Base-by-base conservation (phyloP, 2,329 filamentous ascomycete species). In the Nothopassalora personata region DNA sequence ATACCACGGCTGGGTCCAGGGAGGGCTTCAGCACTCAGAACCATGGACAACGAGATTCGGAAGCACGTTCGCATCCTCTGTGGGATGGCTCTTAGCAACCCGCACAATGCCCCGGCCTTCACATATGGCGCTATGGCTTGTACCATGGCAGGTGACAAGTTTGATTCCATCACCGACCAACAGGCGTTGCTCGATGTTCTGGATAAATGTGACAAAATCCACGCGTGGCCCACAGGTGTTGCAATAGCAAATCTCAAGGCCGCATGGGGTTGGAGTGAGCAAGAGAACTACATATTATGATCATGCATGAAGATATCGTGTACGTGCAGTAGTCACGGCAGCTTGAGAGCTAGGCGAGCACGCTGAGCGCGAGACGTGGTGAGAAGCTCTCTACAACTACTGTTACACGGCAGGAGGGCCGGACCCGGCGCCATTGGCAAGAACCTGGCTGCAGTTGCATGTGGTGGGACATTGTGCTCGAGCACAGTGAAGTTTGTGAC, bases 81-180 rank as follows among this genome's bases (percentile, higher is more conserved):
- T 64, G 84, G 84, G 1, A 85, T 85, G 36, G 83, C 81, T 0
- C 68, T 81, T 10, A 80, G 79, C 30, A 86, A 86, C 66, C 74
- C 79, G 43, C 78, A 77, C 68, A 82, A 79, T 1, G 80, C 83
- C 28, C 83, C 84, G 0, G 62, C 78, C 78, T 57, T 79, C 78
- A 67, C 83, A 78, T 64, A 66, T 54, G 71, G 71, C 2, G 67
- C 61, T 19, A 73, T 73, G 71, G 68, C 67, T 3, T 67, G 71
- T 4, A 66, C 67, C 4, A 66, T 72, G 56, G 69, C 70, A 18
- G 81, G 81, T 1, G 81, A 83, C 62, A 75, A 77, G 50, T 83
- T 83, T 30, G 49, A 51, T n/a, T n/a, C 30, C 4, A 11, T 51
- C 55, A 72, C 71, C 1, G 73, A 79, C 31, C 69, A 70, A 10